Conservation (phyloP, 2,329 filamentous ascomycete species). For the Xylariomycetidae sp. region DNA sequence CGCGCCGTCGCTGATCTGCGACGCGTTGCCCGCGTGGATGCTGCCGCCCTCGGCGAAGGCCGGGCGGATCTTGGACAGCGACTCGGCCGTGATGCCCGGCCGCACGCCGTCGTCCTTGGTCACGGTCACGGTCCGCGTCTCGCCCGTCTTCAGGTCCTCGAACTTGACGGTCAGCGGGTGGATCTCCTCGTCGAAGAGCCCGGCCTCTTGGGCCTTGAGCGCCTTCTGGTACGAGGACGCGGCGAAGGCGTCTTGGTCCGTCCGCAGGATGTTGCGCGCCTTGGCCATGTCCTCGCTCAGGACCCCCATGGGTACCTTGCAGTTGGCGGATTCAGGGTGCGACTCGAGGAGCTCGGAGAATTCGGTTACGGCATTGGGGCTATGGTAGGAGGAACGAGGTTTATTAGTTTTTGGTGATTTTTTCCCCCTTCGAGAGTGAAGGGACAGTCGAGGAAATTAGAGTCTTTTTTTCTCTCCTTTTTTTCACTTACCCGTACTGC, state of each 20-base stretch:
- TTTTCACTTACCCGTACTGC: constrained; percentile 86
- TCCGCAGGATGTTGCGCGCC: constrained; percentile 68
- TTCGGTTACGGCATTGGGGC: constrained; percentile 80
- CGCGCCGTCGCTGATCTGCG: constrained; percentile 91
- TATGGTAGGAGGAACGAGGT: constrained; percentile 30
- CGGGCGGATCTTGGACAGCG: constrained; percentile 82
- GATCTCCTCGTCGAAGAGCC: constrained; percentile 93
- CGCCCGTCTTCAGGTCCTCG: constrained; percentile 85
- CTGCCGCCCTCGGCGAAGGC: constrained; percentile 88
- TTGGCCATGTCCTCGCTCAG: constrained; percentile 94
- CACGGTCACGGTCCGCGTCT: constrained; percentile 79
- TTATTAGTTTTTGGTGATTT: too few relatives aligned
- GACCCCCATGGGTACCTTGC: constrained; percentile 95
- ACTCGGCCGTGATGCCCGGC: constrained; percentile 79
- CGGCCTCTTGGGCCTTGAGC: constrained; percentile 73
- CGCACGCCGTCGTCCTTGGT: constrained; percentile 83
- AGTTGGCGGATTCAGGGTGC: constrained; percentile 81
- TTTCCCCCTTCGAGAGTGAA: too few relatives aligned
- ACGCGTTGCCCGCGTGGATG: constrained; percentile 95
- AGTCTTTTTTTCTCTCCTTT: too few relatives aligned
- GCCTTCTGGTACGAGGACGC: constrained; percentile 93
- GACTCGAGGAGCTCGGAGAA: constrained; percentile 86
- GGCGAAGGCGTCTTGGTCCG: constrained; percentile 85
- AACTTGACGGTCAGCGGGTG: constrained; percentile 79
- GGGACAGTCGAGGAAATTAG: too few relatives aligned